Evolutionary conservation across 2,329 filamentous ascomycete genomes (phyloP), one percentile per base, ranked within the genome.

Genomic region (Metarhizium brunneum): DNA sequence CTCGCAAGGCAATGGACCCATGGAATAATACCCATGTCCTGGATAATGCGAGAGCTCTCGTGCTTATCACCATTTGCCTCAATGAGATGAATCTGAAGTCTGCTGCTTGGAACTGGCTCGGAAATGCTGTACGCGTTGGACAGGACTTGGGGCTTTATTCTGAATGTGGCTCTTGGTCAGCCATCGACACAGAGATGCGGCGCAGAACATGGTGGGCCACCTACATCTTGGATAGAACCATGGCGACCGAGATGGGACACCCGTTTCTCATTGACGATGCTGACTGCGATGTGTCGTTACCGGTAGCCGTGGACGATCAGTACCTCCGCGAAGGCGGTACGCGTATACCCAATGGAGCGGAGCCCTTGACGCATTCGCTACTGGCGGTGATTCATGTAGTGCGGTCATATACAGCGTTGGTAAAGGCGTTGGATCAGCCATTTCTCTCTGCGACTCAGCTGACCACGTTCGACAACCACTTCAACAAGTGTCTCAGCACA

Each of bases 151-250:
- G 89, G 0, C 76, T 97, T 10, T 86, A 96, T 64, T 75, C 82
- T 6, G 89, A 95, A 63, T 82, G 83, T 1, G 86, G 86, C 0
- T 79, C 85, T 0, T 90, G 86, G 79, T 80, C 87, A 2, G 78
- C 84, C 1, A 76, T 95, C 14, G 91, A 96, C 64, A 82, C 82
- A 11, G 92, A 97, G 70, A 91, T 92, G 83, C 84, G 92, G 54
- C 84, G 88, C 58, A 81, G 92, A 55, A 83, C 94, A 2, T 99
- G 92, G 92, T 99, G 94, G 91, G 84, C 89, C 14, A 83, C 96
- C 56, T 97, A 97, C 71, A 83, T 90, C 48, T 84, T 92, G 73
- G 94, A 99, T 72, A 84, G 91, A 59, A 80, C 88, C 30, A 74
- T 95, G 52, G 85, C 90, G 0, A 76, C 95, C 13, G 92, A 96